These are phyloP conservation scores for Boletus coccyginus DNA, from an alignment of 768 basidiomycete genomes.

Conservation along the genomic window DNA sequence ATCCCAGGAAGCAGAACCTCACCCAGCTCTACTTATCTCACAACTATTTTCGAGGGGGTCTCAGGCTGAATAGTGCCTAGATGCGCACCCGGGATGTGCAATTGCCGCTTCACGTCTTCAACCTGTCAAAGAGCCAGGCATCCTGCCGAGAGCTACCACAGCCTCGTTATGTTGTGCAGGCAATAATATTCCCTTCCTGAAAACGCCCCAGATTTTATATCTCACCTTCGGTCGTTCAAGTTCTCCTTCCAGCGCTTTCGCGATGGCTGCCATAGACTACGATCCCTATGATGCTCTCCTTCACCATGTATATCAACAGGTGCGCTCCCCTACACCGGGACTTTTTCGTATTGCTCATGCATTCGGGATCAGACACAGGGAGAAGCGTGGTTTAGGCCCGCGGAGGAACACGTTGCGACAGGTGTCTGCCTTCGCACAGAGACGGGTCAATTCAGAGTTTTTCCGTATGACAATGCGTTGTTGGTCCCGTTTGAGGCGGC, in stretches of 20 bases:
- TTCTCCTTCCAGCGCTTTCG: neutral
- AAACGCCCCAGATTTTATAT: conserved; percentile 10
- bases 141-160: neutral
- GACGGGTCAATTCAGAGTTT: conserved; percentile 67
- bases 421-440: conserved; percentile 76
- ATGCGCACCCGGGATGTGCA: neutral
- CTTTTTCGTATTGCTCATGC: neutral
- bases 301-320: conserved; percentile 76
- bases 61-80: conserved; percentile 1
- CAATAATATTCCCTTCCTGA: neutral
- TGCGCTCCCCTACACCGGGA: conserved; percentile 26
- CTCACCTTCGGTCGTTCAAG: neutral
- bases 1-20: neutral
- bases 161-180: neutral
- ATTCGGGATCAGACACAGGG: conserved; percentile 60
- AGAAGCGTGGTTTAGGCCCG: conserved; percentile 82
- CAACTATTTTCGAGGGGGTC: conserved; percentile 1
- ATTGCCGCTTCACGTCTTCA: neutral
- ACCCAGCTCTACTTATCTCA: neutral
- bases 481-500: conserved; percentile 79
- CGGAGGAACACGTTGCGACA: conserved; percentile 71
- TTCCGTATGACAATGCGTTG: conserved; percentile 77
- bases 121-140: neutral
- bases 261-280: conserved; percentile 56
- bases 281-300: conserved; percentile 78